Percentiles rank a stretch among this genome's conserved stretches.
Conservation (phyloP, 2,329 filamentous ascomycete species). For the Exophiala mesophila region DNA sequence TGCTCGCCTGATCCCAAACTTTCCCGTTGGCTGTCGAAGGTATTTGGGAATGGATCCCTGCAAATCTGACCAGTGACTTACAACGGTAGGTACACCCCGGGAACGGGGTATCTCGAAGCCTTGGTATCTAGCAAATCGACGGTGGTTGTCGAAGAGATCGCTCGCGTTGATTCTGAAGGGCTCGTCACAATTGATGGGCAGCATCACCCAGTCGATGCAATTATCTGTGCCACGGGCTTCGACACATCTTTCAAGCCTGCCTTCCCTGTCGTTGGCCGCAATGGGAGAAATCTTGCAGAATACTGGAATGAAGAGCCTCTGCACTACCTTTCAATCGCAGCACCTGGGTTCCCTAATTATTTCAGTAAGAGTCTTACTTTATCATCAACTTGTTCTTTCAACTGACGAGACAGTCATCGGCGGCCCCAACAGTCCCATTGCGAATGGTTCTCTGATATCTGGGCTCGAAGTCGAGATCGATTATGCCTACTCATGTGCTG, state of each 20-base stretch:
- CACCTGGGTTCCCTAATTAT: conserved; percentile 41
- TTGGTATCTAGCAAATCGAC: conserved; percentile 22
- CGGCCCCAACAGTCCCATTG: conserved; percentile 28
- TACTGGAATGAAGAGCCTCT: conserved; percentile 36
- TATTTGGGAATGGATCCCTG: conserved; percentile 27
- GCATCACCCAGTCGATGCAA: conserved; percentile 29
- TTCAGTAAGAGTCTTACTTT: conserved; percentile 27
- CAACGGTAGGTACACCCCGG: conserved; percentile 43
- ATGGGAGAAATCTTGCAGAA: conserved; percentile 25
- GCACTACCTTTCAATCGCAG: conserved; percentile 43
- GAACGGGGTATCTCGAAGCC: conserved; percentile 17
- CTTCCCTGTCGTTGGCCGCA: conserved; percentile 13
- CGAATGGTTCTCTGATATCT: conserved; percentile 29
- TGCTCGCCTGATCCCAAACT: conserved; percentile 31
- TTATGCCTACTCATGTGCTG: conserved; percentile 29
- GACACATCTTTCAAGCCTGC: conserved; percentile 9
- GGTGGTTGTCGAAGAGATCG: conserved; percentile 9
- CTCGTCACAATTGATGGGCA: conserved; percentile 30
- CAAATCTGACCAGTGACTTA: no score
- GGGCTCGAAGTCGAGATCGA: conserved; percentile 25
- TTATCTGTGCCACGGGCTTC: conserved; percentile 32
- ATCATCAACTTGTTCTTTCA: background rate
- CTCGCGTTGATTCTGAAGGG: conserved; percentile 30
- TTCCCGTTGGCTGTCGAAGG: conserved; percentile 44
- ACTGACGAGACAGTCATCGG: conserved; percentile 29